phyloP scores from a whole-genome alignment of 768 basidiomycete genomes.

The Termitomyces bulborhizus region DNA sequence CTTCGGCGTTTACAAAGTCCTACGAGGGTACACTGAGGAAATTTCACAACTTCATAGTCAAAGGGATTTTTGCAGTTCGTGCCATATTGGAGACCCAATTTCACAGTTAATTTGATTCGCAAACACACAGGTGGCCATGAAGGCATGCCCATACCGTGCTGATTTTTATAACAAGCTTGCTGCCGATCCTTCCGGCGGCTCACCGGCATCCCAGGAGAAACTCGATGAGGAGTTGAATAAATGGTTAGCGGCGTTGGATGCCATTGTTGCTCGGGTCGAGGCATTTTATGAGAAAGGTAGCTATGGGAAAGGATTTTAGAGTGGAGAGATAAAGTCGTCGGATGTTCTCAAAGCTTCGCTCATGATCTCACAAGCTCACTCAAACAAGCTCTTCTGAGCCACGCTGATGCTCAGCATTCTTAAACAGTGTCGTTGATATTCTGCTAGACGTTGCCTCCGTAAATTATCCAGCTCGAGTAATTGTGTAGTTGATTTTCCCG shows the following conservation, averaged over 20 bases:
- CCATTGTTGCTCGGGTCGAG: slow-evolving; percentile 48
- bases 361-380: not conserved
- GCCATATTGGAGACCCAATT: not conserved
- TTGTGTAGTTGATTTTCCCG: not conserved
- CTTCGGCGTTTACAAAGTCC: slow-evolving; percentile 67
- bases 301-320: slow-evolving; percentile 45
- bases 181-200: slow-evolving; percentile 48
- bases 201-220: slow-evolving; percentile 37
- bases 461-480: not conserved
- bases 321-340: not conserved
- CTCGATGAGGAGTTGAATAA: slow-evolving; percentile 52
- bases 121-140: slow-evolving; percentile 48
- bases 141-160: slow-evolving; percentile 57
- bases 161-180: slow-evolving; percentile 68
- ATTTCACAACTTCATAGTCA: slow-evolving; percentile 76
- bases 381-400: not conserved
- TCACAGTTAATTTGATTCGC: not conserved
- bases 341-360: not conserved
- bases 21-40: slow-evolving; percentile 82
- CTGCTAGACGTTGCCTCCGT: not conserved
- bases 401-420: not conserved
- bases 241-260: slow-evolving; percentile 62
- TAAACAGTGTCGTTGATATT: not conserved
- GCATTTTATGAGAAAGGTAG: slow-evolving; percentile 56
- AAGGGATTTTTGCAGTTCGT: slow-evolving; percentile 53